phyloP scores from a whole-genome alignment of 78 protist genomes.

The Pigoraptor vietnamica region DNA sequence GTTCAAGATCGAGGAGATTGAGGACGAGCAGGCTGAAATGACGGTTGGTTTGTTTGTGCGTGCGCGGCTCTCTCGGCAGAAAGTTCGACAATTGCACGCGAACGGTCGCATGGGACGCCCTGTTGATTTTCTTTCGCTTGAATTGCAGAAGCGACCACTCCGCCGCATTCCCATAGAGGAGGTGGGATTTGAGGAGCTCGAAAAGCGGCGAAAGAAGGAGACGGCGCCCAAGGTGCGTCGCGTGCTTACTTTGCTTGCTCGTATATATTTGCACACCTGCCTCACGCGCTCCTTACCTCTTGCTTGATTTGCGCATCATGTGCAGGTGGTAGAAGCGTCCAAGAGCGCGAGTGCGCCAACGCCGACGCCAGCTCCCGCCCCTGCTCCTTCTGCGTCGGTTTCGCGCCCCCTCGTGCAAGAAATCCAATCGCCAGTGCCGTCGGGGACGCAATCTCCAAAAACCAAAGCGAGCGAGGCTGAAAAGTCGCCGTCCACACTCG shows the following conservation, averaged over 20 bases:
- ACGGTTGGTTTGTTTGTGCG: not conserved
- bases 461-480: not conserved
- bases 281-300: not conserved
- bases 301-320: not conserved
- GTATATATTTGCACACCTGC: no score
- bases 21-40: not conserved
- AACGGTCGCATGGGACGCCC: not conserved
- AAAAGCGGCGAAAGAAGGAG: not conserved
- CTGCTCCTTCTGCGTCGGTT: no score
- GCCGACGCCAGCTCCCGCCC: no score
- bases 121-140: no score
- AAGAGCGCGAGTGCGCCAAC: no score
- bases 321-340: no score
- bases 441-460: not conserved
- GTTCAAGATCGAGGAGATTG: not conserved
- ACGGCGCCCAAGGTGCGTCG: not conserved
- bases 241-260: not conserved
- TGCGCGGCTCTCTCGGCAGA: no score
- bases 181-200: not conserved
- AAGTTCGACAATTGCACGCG: not conserved
- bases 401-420: not conserved
- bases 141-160: not conserved
- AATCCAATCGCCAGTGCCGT: not conserved
- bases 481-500: not conserved
- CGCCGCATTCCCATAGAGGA: not conserved